phyloP scores from a whole-genome alignment of 768 basidiomycete species.

The Kwoniella dendrophila region DNA sequence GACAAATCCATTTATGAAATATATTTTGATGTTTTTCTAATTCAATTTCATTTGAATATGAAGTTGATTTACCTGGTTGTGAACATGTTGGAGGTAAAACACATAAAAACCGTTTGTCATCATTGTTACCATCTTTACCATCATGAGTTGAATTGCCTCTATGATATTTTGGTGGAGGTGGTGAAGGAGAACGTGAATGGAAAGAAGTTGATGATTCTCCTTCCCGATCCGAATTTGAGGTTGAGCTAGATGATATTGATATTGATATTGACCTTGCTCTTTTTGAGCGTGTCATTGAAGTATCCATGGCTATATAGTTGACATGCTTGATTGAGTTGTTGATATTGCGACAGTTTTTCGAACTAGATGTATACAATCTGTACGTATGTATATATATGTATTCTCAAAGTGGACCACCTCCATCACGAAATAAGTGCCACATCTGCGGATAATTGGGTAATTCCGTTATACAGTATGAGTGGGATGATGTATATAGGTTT shows the following conservation, averaged over 20 bases:
- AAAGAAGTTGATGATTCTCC: background rate
- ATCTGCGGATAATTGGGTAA: slow-evolving; percentile 14
- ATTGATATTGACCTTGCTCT: slow-evolving; percentile 21
- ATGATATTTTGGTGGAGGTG: slow-evolving; percentile 43
- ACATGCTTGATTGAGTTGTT: background rate
- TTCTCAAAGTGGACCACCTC: slow-evolving; percentile 17
- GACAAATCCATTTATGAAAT: slow-evolving; percentile 63
- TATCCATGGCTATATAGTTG: slow-evolving; percentile 8
- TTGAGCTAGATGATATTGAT: slow-evolving; percentile 14
- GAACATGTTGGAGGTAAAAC: slow-evolving; percentile 80
- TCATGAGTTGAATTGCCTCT: slow-evolving; percentile 12
- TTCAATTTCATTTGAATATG: slow-evolving; percentile 68
- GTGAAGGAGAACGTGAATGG: background rate
- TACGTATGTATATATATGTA: background rate
- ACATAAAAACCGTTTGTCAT: slow-evolving; percentile 59
- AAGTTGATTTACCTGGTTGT: slow-evolving; percentile 61
- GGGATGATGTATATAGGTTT: background rate
- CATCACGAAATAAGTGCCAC: slow-evolving; percentile 29
- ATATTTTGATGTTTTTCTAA: slow-evolving; percentile 75
- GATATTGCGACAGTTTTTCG: background rate
- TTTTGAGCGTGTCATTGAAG: background rate
- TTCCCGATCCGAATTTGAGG: background rate
- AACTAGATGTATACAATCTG: background rate
- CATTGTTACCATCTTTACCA: too few species aligned
- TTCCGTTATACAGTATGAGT: slow-evolving; percentile 7